Conservation (phyloP, 345 rosid species). For the Eucalyptus fibrosa region DNA sequence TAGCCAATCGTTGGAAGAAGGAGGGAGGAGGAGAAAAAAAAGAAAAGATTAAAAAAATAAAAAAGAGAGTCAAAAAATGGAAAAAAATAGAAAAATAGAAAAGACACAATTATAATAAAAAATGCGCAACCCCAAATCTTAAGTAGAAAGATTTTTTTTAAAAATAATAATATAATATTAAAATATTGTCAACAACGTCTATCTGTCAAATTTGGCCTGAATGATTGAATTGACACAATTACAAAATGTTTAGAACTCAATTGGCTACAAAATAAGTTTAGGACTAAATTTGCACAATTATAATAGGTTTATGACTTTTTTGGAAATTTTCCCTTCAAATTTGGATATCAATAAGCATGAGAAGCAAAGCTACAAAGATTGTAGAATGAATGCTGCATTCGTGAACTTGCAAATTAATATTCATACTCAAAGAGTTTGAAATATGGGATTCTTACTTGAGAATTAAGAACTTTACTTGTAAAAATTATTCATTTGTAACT, state of each 20-base stretch:
- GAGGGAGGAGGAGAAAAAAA: too few species aligned
- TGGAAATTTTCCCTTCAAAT: background rate
- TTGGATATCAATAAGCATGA: background rate
- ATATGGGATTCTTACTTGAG: background rate
- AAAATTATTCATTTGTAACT: background rate
- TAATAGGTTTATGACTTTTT: too few species aligned
- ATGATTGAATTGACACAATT: too few species aligned
- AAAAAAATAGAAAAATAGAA: too few species aligned
- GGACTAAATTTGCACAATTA: accelerated
- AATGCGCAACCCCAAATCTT: too few species aligned
- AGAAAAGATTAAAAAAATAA: too few species aligned
- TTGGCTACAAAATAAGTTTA: too few species aligned
- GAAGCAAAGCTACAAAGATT: background rate
- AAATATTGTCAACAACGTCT: accelerated
- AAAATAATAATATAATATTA: too few species aligned
- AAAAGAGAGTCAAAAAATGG: accelerated
- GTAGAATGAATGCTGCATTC: background rate
- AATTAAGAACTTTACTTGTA: background rate
- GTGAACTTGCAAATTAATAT: background rate
- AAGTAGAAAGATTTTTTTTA: too few species aligned
- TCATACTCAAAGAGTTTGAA: background rate
- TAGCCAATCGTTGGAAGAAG: accelerated
- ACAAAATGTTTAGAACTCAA: accelerated
- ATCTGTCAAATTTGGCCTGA: accelerated
- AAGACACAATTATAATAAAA: too few species aligned